Conservation (phyloP, 768 basidiomycete genomes). For the Termitomyces sp. region DNA sequence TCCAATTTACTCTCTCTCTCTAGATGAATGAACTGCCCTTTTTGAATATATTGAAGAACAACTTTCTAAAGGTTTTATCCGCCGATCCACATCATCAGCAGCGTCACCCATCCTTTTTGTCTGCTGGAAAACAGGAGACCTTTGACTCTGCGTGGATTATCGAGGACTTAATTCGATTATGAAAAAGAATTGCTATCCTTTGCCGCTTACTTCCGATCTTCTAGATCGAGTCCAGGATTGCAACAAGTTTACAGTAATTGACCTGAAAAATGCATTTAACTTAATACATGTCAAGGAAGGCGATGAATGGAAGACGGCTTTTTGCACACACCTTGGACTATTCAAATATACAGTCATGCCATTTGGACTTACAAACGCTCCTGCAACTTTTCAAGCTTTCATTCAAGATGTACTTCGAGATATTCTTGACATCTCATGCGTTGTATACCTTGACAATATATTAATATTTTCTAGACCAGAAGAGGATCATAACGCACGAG, state of each 20-base stretch:
- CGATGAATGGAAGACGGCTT: too few relatives aligned
- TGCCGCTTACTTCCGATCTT: neutral
- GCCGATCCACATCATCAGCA: too few relatives aligned
- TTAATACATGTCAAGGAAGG: too few relatives aligned
- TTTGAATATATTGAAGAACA: neutral
- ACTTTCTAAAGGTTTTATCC: neutral
- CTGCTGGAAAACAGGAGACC: neutral
- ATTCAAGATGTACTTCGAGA: conserved; percentile 34
- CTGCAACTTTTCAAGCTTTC: conserved; percentile 14
- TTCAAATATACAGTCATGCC: too few relatives aligned
- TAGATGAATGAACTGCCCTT: too few relatives aligned
- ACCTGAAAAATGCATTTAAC: neutral
- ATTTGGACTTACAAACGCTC: neutral
- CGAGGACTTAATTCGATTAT: too few relatives aligned
- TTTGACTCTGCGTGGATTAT: neutral
- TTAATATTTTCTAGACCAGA: neutral
- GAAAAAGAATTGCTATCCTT: too few relatives aligned
- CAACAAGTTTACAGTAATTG: neutral
- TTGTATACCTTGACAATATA: neutral
- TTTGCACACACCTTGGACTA: too few relatives aligned
- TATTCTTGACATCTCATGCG: conserved; percentile 23
- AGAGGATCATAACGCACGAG: neutral
- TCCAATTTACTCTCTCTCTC: too few relatives aligned
- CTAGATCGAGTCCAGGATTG: neutral
- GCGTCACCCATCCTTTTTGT: neutral